Evolutionary conservation across 2,329 filamentous ascomycete species (phyloP).

Genomic region (Leptosphaerulina australis): DNA sequence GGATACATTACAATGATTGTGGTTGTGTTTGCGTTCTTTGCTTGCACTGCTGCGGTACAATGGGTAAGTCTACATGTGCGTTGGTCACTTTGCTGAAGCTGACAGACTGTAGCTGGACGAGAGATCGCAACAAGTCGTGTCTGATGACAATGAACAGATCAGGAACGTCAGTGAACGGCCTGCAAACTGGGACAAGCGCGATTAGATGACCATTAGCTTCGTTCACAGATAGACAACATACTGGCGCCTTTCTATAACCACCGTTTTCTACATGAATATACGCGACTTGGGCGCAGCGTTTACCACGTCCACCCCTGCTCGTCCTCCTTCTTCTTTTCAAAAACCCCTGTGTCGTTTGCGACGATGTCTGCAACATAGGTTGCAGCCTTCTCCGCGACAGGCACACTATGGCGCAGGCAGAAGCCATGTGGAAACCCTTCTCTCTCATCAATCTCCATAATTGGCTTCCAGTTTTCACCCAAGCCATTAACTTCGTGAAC

Average conservation of each 20-base stretch:
- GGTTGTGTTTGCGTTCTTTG: constrained; percentile 37
- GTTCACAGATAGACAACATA: background rate
- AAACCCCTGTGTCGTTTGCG: constrained; percentile 23
- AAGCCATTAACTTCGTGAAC: constrained; percentile 18
- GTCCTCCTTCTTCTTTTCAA: constrained; percentile 15
- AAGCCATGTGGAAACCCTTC: constrained; percentile 65
- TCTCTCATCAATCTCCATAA: constrained; percentile 62
- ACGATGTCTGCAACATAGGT: constrained; percentile 56
- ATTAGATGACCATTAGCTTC: background rate
- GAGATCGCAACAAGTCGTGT: constrained; percentile 10
- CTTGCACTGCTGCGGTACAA: constrained; percentile 27
- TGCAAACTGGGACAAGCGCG: constrained; percentile 1
- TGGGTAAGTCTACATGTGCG: constrained; percentile 25
- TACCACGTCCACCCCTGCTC: constrained; percentile 18
- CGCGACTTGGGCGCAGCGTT: background rate
- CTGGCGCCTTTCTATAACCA: background rate
- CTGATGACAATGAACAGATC: constrained; percentile 1
- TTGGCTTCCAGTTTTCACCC: constrained; percentile 50
- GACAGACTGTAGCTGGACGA: constrained; percentile 9
- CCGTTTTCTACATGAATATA: background rate
- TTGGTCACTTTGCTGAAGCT: background rate
- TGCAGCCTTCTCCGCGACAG: constrained; percentile 59
- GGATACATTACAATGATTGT: constrained; percentile 48
- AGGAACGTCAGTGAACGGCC: background rate
- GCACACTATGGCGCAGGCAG: constrained; percentile 57